Conservation (phyloP, 1,284 basidiomycete genomes). For the Rhodotorula sp. region DNA sequence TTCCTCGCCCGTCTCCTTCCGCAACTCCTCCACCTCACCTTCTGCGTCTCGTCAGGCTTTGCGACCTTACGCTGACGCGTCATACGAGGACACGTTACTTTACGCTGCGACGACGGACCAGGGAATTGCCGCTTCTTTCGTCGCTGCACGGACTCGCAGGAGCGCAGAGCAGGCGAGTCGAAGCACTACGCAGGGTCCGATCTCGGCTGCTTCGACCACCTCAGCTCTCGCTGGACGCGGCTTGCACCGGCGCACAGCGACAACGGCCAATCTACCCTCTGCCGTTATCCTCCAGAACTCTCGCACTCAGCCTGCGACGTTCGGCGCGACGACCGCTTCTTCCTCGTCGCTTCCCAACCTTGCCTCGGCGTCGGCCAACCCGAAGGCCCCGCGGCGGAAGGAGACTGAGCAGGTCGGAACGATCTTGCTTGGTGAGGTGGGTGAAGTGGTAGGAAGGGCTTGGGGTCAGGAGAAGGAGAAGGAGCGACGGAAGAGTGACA, state of each 20-base stretch:
- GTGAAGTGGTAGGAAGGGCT: background rate
- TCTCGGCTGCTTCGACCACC: background rate
- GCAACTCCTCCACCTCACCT: background rate
- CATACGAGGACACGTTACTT: constrained; percentile 9
- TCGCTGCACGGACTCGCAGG: background rate
- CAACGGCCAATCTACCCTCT: too few species aligned
- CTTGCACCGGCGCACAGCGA: background rate
- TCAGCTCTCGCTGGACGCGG: background rate
- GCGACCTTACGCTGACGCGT: background rate
- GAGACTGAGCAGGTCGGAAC: background rate
- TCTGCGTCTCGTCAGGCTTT: background rate
- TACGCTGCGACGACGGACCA: background rate
- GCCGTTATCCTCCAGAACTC: too few species aligned
- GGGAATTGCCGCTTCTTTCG: background rate
- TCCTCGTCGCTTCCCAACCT: background rate
- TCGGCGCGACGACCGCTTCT: background rate
- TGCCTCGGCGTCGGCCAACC: background rate
- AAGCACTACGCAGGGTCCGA: background rate
- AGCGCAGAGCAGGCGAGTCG: background rate
- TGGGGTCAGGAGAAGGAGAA: constrained; percentile 2
- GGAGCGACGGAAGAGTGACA: constrained; percentile 1
- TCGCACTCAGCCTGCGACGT: too few species aligned
- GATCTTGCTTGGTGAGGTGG: background rate
- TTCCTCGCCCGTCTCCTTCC: background rate
- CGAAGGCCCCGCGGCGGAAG: background rate